Evolutionary conservation across 2,329 filamentous ascomycete species (phyloP), one percentile per base, ranked within the genome.

Genomic region (Fusarium graminum): DNA sequence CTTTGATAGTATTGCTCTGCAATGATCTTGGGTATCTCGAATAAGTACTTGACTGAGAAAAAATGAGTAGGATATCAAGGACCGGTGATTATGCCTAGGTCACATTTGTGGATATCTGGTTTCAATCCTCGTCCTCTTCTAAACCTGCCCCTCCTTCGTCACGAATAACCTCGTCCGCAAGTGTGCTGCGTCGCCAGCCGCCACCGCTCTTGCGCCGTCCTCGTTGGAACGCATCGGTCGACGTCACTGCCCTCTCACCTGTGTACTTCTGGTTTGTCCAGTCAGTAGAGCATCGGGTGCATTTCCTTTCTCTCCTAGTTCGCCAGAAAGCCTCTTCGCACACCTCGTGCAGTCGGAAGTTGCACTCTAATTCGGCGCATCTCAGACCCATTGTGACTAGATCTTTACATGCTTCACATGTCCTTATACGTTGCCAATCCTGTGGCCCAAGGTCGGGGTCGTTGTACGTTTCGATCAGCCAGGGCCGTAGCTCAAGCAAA

Each of bases 391-490:
- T 81, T 1, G 94, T 99, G 39, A 98, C 87, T 63, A 98, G 90
- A 67, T 97, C 93, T 76, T 88, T 91, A 78, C 95, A 99, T 1
- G 92, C 93, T 73, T 91, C 87, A 76, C 95, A 99, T 65, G 89
- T 88, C 79, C 95, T 97, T 75, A 99, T 91, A 64, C 88, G 88
- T 74, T 92, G 86, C 82, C 86, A 88, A 32, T 87, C 87, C n/a
- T 80, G 78, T 2, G 81, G 79, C 11, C 87, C 87, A 2, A 83
- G 82, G 11, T 87, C 85, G 1, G 84, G 80, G 54, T 96, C 92
- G 74, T 99, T 98, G 78, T 97, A 99, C 28, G 90, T 92, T 52
- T 92, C 91, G n/a, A 92, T 80, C 46, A 99, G 84, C 89, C 94
- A 98, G 3, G 86, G 84, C 58, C 90, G 85, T 57, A 99, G 80